Conservation (phyloP, 768 basidiomycete species). For the Psilocybe cubensis region DNA sequence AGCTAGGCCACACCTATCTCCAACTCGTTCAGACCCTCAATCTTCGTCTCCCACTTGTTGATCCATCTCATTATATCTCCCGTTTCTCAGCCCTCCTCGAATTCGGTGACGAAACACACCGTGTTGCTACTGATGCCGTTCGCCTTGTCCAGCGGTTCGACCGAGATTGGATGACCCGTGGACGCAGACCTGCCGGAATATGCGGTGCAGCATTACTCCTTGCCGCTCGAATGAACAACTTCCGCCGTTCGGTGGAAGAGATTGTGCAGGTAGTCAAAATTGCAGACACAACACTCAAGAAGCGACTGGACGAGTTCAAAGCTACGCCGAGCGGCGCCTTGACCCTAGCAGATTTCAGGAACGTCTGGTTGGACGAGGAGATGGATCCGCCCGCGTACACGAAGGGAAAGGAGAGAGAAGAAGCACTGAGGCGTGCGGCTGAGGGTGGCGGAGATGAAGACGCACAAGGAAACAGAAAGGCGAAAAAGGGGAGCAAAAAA, state of each 20-base stretch:
- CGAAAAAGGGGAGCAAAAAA: conserved; percentile 31
- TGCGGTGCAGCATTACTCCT: conserved; percentile 95
- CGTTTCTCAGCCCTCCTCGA: conserved; percentile 94
- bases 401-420: conserved; percentile 74
- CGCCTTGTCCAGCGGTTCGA: conserved; percentile 93
- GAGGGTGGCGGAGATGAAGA: conserved; percentile 32
- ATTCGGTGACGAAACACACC: conserved; percentile 93
- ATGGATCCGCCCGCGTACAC: conserved; percentile 91
- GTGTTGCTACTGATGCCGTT: conserved; percentile 91
- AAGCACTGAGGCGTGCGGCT: conserved; percentile 48
- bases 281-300: conserved; percentile 92
- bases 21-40: conserved; percentile 90
- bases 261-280: conserved; percentile 99
- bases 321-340: conserved; percentile 83
- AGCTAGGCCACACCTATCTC: conserved; percentile 94
- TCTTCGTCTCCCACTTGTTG: conserved; percentile 85
- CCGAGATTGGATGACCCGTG: conserved; percentile 96
- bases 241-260: conserved; percentile 89
- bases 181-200: conserved; percentile 94
- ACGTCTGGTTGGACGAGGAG: conserved; percentile 89
- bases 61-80: conserved; percentile 95
- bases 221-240: conserved; percentile 99
- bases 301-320: conserved; percentile 94
- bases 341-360: conserved; percentile 88
- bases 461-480: conserved; percentile 37